Evolutionary conservation across 2,329 filamentous ascomycete genomes (phyloP).

Genomic region (Diaporthe longicolla): DNA sequence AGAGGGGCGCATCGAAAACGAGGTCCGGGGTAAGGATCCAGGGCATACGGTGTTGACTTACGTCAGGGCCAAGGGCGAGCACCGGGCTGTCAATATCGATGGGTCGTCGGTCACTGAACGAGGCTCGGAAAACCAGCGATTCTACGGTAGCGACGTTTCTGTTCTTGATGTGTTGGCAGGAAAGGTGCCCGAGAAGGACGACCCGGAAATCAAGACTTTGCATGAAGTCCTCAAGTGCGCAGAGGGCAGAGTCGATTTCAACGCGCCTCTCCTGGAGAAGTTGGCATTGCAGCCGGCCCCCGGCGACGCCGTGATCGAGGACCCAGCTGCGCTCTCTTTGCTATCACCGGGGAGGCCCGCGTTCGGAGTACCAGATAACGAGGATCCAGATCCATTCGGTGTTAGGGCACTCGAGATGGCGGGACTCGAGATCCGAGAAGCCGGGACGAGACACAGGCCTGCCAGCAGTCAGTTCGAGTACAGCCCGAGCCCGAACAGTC

Average conservation of each 20-base stretch:
- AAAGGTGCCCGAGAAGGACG: constrained; percentile 65
- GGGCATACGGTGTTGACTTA: constrained; percentile 71
- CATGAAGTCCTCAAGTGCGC: constrained; percentile 90
- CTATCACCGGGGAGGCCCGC: constrained; percentile 57
- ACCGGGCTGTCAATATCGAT: constrained; percentile 67
- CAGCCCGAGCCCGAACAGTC: constrained; percentile 81
- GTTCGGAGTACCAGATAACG: constrained; percentile 83
- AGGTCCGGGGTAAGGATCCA: constrained; percentile 66
- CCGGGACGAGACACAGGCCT: constrained; percentile 82
- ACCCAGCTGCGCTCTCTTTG: constrained; percentile 50
- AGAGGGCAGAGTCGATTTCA: constrained; percentile 84
- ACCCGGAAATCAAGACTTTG: constrained; percentile 71
- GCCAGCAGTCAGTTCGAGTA: constrained; percentile 87
- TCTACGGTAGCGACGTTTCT: constrained; percentile 65
- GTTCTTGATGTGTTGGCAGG: constrained; percentile 71
- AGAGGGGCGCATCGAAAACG: constrained; percentile 65
- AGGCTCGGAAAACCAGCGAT: constrained; percentile 71
- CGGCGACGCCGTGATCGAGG: constrained; percentile 75
- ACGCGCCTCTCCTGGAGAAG: constrained; percentile 75
- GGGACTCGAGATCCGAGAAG: constrained; percentile 90
- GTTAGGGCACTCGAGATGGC: constrained; percentile 92
- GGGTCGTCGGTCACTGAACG: constrained; percentile 71
- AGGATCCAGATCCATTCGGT: constrained; percentile 93
- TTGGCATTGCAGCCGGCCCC: constrained; percentile 79
- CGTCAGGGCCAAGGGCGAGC: constrained; percentile 70